Evolutionary conservation across 345 rosid genomes (phyloP).

Genomic region (Salix exigua): DNA sequence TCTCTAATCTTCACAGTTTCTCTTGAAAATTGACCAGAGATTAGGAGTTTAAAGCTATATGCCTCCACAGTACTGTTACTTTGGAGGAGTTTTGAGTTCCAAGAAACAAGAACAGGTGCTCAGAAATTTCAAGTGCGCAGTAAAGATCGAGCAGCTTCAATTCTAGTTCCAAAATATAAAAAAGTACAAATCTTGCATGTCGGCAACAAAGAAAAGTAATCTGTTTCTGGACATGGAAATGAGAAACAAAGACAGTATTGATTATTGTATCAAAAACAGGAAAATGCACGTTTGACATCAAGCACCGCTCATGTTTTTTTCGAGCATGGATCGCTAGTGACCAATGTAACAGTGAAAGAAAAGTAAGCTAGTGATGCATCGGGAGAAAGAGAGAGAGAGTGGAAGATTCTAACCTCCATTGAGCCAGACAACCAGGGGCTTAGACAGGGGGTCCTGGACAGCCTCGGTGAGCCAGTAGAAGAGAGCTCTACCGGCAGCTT

Average conservation of each 20-base stretch:
- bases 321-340: neutral
- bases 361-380: neutral
- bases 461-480: slow-evolving; percentile 97
- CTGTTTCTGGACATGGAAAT: neutral
- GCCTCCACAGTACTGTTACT: neutral
- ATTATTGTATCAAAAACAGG: neutral
- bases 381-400: neutral
- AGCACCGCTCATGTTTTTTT: neutral
- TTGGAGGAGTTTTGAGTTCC: neutral
- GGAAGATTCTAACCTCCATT: slow-evolving; percentile 63
- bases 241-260: neutral
- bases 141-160: neutral
- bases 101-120: neutral
- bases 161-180: neutral
- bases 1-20: neutral
- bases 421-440: slow-evolving; percentile 90
- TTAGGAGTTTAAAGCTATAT: neutral
- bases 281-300: neutral
- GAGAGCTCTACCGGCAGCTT: slow-evolving; percentile 69
- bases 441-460: slow-evolving; percentile 41
- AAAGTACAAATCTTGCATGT: slow-evolving; percentile 9
- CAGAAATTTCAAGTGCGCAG: neutral
- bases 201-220: slow-evolving; percentile 23
- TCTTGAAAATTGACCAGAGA: neutral
- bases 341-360: slow-evolving; percentile 26